These are phyloP conservation scores for Solanum virginianum DNA, from an alignment of 257 asterid species.

Conservation along the genomic window DNA sequence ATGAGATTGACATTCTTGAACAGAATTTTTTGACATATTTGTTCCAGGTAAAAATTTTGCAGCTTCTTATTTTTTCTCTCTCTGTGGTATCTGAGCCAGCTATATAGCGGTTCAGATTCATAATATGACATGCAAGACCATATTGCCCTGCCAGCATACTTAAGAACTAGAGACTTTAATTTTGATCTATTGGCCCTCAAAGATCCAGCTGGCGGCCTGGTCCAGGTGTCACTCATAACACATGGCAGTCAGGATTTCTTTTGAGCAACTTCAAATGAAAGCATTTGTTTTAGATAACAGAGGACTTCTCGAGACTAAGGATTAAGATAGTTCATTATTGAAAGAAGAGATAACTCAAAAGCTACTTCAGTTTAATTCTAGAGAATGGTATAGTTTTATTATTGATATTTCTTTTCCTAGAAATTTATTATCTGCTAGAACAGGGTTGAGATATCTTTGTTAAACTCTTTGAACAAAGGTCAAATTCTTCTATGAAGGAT, in stretches of 20 bases:
- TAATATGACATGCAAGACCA: background rate
- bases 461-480: background rate
- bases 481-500: background rate
- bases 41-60: conserved; percentile 49
- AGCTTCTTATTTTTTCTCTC: background rate
- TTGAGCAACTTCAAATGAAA: background rate
- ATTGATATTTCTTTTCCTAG: background rate
- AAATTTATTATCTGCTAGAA: background rate
- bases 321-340: background rate
- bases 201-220: background rate
- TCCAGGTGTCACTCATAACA: background rate
- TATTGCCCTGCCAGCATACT: background rate
- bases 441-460: background rate
- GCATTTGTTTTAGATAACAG: background rate
- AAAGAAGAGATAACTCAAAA: background rate
- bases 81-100: background rate
- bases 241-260: background rate
- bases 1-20: conserved; percentile 73
- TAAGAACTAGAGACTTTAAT: background rate
- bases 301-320: background rate
- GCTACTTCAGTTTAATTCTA: background rate
- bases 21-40: conserved; percentile 75
- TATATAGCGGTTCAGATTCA: background rate
- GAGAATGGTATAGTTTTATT: background rate
- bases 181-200: background rate